Conservation (phyloP, 306 rosid genomes). For the Nissolia schottii region DNA sequence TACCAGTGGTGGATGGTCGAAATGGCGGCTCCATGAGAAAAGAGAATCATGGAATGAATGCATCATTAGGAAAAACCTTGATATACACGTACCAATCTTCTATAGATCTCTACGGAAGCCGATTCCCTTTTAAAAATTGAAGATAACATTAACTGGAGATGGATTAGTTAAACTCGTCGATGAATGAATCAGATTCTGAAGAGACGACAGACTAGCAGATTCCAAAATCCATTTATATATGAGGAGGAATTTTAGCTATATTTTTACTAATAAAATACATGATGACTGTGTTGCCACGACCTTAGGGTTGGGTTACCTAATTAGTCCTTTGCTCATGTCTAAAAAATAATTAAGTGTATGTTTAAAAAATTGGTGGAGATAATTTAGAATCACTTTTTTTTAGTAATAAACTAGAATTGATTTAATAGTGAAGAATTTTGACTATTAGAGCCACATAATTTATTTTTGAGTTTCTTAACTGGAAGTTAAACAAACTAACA, state of each 20-base stretch:
- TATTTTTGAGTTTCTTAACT: no score
- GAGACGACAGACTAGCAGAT: constrained; percentile 19
- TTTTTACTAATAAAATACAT: background rate
- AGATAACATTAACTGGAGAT: constrained; percentile 25
- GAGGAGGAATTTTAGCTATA: constrained; percentile 17
- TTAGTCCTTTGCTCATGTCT: no score
- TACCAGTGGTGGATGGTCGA: constrained; percentile 32
- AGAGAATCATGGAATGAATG: background rate
- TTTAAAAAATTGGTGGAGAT: no score
- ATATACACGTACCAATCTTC: constrained; percentile 21
- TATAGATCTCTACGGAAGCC: constrained; percentile 20
- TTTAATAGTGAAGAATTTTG: no score
- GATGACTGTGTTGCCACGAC: background rate
- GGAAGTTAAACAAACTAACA: no score
- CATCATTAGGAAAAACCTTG: constrained; percentile 19
- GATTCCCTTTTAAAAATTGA: constrained; percentile 20
- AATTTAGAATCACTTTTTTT: no score
- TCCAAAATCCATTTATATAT: background rate
- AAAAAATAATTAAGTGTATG: no score
- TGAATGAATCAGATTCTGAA: constrained; percentile 39
- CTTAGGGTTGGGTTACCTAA: no score
- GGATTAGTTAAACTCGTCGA: background rate
- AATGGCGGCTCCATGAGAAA: constrained; percentile 13
- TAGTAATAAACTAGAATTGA: no score
- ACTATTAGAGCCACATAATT: no score